phyloP scores from a whole-genome alignment of 1,284 basidiomycete species.

The Irpex sp. region DNA sequence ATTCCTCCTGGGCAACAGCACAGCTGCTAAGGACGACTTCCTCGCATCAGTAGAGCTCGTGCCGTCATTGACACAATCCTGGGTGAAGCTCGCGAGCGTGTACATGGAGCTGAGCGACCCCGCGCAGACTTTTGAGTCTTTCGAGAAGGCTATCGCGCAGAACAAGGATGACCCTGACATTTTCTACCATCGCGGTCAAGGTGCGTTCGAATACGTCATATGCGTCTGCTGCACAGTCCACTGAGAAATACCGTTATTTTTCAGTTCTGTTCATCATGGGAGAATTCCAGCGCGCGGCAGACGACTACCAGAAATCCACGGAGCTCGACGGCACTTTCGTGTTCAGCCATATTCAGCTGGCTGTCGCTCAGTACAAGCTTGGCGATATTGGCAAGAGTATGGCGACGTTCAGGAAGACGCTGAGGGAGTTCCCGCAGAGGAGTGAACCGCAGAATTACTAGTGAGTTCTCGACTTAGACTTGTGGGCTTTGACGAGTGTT shows the following conservation, averaged over 20 bases:
- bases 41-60: constrained; percentile 73
- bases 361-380: constrained; percentile 95
- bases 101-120: constrained; percentile 94
- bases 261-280: constrained; percentile 92
- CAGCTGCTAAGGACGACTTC: constrained; percentile 85
- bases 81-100: constrained; percentile 97
- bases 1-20: constrained; percentile 87
- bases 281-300: constrained; percentile 83
- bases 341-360: constrained; percentile 95
- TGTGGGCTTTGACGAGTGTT: neutral
- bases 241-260: neutral
- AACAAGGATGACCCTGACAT: constrained; percentile 91
- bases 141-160: constrained; percentile 85
- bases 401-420: constrained; percentile 83
- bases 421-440: constrained; percentile 78
- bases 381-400: constrained; percentile 79
- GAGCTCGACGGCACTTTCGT: constrained; percentile 84
- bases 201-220: constrained; percentile 30
- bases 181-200: constrained; percentile 98
- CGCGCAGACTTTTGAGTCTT: constrained; percentile 83
- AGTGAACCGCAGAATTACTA: constrained; percentile 93
- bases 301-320: constrained; percentile 89
- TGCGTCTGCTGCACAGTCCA: no score
- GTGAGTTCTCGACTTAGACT: constrained; percentile 41
- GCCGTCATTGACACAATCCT: constrained; percentile 82